These are phyloP conservation scores for Rhodofomes roseus DNA, from an alignment of 1,284 basidiomycete species.

Conservation along the genomic window DNA sequence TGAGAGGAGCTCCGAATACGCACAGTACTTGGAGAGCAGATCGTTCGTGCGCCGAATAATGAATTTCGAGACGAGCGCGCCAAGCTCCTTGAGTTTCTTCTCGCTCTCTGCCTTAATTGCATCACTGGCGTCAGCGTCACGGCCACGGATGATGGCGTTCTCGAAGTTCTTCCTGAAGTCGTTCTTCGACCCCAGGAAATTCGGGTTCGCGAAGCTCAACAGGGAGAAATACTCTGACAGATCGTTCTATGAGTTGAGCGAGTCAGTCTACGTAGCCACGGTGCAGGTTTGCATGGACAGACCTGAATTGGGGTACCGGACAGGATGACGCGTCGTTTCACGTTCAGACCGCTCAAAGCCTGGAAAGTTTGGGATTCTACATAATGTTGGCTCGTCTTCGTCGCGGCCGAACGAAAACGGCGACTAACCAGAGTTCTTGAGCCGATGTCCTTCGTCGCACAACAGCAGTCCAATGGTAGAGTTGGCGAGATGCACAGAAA, in stretches of 20 bases:
- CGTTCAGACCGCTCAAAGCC: constrained; percentile 81
- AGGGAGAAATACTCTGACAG: constrained; percentile 96
- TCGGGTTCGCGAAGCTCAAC: constrained; percentile 95
- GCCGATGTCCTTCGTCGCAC: constrained; percentile 94
- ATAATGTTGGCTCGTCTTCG: neutral
- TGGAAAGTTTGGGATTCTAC: constrained; percentile 88
- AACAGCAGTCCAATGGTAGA: constrained; percentile 89
- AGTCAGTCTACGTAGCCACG: neutral
- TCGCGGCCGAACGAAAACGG: neutral
- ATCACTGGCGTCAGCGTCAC: constrained; percentile 89
- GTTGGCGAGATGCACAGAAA: constrained; percentile 71
- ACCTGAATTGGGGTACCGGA: constrained; percentile 95
- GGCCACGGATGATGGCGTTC: constrained; percentile 88
- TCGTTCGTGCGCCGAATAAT: constrained; percentile 98
- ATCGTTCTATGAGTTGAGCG: constrained; percentile 67
- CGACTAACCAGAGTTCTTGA: constrained; percentile 89
- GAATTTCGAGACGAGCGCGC: constrained; percentile 90
- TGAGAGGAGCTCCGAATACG: constrained; percentile 31
- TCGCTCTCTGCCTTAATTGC: constrained; percentile 81
- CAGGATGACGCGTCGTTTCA: constrained; percentile 92
- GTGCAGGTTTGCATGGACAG: neutral
- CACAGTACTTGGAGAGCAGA: constrained; percentile 93
- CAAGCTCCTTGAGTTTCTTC: constrained; percentile 91
- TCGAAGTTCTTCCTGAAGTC: constrained; percentile 99
- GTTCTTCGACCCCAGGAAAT: constrained; percentile 87